Conservation (phyloP, 495 filamentous ascomycete genomes). For the Xylaria sp. region DNA sequence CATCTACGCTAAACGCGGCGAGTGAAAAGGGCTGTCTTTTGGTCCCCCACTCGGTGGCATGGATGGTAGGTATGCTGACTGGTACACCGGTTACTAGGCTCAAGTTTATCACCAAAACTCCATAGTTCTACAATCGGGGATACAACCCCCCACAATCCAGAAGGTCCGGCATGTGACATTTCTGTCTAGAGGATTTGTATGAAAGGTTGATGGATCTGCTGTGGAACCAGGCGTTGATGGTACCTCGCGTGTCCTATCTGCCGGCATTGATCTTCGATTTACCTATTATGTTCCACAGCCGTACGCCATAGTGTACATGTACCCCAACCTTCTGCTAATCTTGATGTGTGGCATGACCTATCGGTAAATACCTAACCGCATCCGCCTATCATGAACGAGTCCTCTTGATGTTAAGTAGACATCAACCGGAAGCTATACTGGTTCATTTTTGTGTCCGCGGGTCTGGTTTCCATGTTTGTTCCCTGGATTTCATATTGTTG, state of each 20-base stretch:
- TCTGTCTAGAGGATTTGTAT: too few relatives aligned
- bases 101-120: not conserved
- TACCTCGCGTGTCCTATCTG: not conserved
- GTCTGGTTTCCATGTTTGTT: not conserved
- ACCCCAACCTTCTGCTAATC: not conserved
- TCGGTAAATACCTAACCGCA: not conserved
- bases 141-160: not conserved
- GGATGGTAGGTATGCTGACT: conserved; percentile 3
- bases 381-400: not conserved
- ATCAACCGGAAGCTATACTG: too few relatives aligned
- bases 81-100: not conserved
- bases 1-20: conserved; percentile 8
- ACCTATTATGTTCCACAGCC: not conserved
- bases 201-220: not conserved
- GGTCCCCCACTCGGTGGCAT: not conserved
- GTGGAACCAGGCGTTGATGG: not conserved
- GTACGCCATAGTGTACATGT: too few relatives aligned
- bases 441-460: not conserved
- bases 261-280: not conserved
- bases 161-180: not conserved
- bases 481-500: not conserved
- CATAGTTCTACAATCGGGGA: not conserved
- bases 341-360: not conserved
- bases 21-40: conserved; percentile 1
- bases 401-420: not conserved